Conservation (phyloP, 2,329 filamentous ascomycete species). For the Aureobasidium lini region DNA sequence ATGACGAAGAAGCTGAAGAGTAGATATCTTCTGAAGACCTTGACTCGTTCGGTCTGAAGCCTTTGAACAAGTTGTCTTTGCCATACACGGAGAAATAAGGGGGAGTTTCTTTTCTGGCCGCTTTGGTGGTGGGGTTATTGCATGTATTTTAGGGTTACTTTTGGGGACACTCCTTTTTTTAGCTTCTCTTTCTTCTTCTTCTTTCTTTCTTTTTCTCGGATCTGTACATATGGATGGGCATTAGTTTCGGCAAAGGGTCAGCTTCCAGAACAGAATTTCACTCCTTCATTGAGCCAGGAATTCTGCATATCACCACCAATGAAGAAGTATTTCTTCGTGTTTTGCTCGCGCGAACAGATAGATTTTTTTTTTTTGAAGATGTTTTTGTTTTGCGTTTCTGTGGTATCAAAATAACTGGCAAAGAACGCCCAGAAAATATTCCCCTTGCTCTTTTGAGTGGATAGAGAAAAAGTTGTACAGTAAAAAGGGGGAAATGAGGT, state of each 20-base stretch:
- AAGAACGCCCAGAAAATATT: neutral
- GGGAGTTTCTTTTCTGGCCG: neutral
- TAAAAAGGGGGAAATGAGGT: neutral
- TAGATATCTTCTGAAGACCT: conserved; percentile 10
- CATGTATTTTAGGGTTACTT: neutral
- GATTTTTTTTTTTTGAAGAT: neutral
- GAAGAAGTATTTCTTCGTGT: neutral
- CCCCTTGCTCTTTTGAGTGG: neutral
- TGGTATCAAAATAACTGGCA: neutral
- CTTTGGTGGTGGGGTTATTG: neutral
- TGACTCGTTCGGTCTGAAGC: neutral
- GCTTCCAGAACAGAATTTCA: neutral
- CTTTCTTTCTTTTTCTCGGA: neutral
- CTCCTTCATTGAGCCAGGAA: neutral
- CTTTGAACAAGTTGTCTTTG: neutral
- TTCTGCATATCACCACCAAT: too few species aligned
- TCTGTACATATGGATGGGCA: neutral
- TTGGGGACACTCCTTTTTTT: conserved; percentile 1
- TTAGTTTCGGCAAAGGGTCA: neutral
- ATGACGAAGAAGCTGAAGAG: conserved; percentile 18
- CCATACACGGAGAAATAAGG: neutral
- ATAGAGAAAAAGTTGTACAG: neutral
- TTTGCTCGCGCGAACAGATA: neutral
- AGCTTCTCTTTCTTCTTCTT: neutral
- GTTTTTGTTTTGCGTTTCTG: neutral